Evolutionary conservation across 345 rosid genomes (phyloP).

Genomic region (Carallia pectinifolia): DNA sequence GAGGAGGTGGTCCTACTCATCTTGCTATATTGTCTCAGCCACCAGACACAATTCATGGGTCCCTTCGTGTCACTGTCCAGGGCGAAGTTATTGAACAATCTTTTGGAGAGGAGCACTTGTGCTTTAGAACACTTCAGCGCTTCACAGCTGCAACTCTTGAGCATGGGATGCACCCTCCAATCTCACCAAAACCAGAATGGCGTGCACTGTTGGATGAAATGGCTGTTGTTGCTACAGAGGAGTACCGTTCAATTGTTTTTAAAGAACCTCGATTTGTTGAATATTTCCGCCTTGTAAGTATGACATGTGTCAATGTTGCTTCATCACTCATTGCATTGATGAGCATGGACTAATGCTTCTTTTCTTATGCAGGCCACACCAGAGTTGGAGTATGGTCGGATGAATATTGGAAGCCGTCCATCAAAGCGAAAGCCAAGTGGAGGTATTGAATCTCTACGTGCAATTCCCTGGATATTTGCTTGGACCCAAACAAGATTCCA

Average conservation of each 20-base stretch:
- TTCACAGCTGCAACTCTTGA: conserved; percentile 97
- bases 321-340: conserved; percentile 1
- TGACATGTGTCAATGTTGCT: not conserved
- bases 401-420: conserved; percentile 99
- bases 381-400: conserved; percentile 92
- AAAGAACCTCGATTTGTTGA: conserved; percentile 92
- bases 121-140: conserved; percentile 95
- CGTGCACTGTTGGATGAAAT: conserved; percentile 82
- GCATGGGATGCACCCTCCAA: conserved; percentile 94
- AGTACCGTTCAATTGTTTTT: conserved; percentile 86
- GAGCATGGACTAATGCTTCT: conserved; percentile 9
- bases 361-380: conserved; percentile 79
- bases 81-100: conserved; percentile 98
- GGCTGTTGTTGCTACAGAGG: conserved; percentile 93
- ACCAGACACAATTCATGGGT: conserved; percentile 93
- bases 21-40: conserved; percentile 99
- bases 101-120: conserved; percentile 91
- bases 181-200: conserved; percentile 96
- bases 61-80: conserved; percentile 90
- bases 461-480: conserved; percentile 99
- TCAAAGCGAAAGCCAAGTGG: conserved; percentile 96
- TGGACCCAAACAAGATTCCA: conserved; percentile 99
- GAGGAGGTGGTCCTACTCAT: conserved; percentile 99
- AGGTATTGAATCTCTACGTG: conserved; percentile 94
- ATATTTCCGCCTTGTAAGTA: conserved; percentile 93